These are phyloP conservation scores for Pleurotus salmoneostramineus DNA, from an alignment of 768 basidiomycete species.

Conservation along the genomic window DNA sequence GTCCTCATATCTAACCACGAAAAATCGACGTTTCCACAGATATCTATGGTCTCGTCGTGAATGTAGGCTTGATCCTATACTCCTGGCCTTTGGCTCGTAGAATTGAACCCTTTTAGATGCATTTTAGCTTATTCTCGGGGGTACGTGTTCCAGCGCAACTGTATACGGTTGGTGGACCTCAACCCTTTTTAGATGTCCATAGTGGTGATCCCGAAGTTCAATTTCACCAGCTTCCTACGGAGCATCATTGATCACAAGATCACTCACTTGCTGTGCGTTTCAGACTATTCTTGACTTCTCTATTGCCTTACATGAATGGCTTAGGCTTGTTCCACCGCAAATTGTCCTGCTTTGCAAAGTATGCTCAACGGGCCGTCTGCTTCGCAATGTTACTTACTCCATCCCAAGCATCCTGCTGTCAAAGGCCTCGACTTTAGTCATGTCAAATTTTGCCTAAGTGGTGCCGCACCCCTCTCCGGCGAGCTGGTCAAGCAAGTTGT, in stretches of 20 bases:
- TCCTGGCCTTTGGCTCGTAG: no score
- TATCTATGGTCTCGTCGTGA: constrained; percentile 57
- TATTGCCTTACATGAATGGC: no score
- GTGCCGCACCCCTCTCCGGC: constrained; percentile 61
- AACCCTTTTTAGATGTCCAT: constrained; percentile 38
- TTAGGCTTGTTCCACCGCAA: constrained; percentile 58
- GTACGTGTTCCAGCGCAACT: constrained; percentile 23
- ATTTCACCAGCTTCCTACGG: constrained; percentile 47
- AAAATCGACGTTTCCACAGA: constrained; percentile 26
- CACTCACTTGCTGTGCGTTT: constrained; percentile 49
- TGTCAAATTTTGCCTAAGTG: constrained; percentile 50
- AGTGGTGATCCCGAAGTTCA: constrained; percentile 66
- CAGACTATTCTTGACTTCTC: background rate
- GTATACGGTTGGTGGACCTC: background rate
- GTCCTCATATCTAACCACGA: background rate
- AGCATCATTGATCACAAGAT: constrained; percentile 53
- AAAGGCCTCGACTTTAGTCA: constrained; percentile 46
- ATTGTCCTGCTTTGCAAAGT: constrained; percentile 68
- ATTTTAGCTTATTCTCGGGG: constrained; percentile 50
- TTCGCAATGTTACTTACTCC: background rate
- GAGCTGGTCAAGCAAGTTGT: constrained; percentile 44
- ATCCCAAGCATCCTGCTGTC: constrained; percentile 46
- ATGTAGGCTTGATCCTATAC: constrained; percentile 27
- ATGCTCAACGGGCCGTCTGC: constrained; percentile 1
- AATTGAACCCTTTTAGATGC: constrained; percentile 15